These are phyloP conservation scores for Ascochyta koolunga DNA, from an alignment of 2,329 filamentous ascomycete species.

Conservation along the genomic window DNA sequence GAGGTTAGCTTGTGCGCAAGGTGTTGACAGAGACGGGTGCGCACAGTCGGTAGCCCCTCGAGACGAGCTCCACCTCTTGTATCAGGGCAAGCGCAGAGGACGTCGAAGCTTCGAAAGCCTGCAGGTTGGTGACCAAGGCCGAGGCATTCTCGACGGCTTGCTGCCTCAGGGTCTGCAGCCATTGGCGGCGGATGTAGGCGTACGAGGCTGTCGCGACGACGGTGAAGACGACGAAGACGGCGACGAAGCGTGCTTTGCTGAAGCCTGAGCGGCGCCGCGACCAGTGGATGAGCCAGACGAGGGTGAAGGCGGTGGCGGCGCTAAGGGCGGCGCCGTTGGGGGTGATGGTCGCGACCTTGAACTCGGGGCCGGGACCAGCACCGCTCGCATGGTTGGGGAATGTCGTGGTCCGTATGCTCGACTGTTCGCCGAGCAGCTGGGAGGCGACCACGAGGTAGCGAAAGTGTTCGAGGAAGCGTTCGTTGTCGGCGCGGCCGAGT, in stretches of 20 bases:
- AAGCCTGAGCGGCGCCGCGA: constrained; percentile 59
- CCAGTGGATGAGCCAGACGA: constrained; percentile 76
- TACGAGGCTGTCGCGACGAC: constrained; percentile 66
- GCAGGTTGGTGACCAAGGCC: constrained; percentile 73
- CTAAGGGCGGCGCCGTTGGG: constrained; percentile 71
- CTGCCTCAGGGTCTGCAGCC: constrained; percentile 77
- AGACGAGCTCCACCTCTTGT: constrained; percentile 95
- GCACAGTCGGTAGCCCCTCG: constrained; percentile 84
- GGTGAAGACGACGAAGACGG: constrained; percentile 58
- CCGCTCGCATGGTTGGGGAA: constrained; percentile 35
- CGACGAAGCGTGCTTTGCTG: constrained; percentile 61
- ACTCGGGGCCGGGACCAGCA: constrained; percentile 35
- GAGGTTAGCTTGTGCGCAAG: not conserved
- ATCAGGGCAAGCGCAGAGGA: constrained; percentile 80
- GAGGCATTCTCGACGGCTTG: constrained; percentile 74
- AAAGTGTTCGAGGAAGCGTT: constrained; percentile 88
- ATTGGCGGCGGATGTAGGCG: constrained; percentile 76
- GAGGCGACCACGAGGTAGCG: constrained; percentile 93
- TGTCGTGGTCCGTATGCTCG: constrained; percentile 44
- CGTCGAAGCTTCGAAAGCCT: constrained; percentile 79
- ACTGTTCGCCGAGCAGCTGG: constrained; percentile 75
- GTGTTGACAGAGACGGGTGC: constrained; percentile 38
- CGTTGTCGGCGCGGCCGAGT: constrained; percentile 78
- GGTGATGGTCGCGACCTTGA: constrained; percentile 58
- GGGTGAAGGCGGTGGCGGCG: constrained; percentile 64